Evolutionary conservation across 306 rosid genomes (phyloP), one percentile per base, ranked within the genome.

Genomic region (Rosa multiflora): DNA sequence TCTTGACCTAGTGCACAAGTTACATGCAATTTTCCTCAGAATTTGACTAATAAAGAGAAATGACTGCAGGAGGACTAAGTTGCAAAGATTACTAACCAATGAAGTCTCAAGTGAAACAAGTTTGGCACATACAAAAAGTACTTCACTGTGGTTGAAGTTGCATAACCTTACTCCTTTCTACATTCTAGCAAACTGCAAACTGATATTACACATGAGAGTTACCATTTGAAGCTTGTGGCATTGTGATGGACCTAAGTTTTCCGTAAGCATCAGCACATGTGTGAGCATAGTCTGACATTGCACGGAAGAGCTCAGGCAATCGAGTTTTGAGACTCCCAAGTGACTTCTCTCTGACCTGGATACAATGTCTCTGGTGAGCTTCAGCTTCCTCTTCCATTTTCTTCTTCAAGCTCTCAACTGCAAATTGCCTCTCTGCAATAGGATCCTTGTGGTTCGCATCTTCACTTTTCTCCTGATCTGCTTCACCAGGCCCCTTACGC

Each of bases 271-370:
- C 96, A 26, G 87, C 79, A 80, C 96, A 84, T 8, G 91, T 83
- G 51, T 51, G 83, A 11, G 92, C 49, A 61, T 91, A 91, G 76
- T 89, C 91, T 9, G 91, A 84, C 81, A 93, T 56, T 18, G 94
- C 83, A 0, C 94, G 94, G 72, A 93, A 93, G 75, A 93, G 88
- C 89, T 93, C 97, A 2, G 97, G 97, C 89, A 93, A 53, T 58
- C 94, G 90, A 76, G 91, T 87, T 86, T 85, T 93, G 76, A 93
- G 89, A 77, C 88, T 85, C 64, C 88, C 89, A 0, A 93, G 87
- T 37, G 97, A 93, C 78, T 93, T 93, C 76, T 93, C 96, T 69
- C 93, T 82, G 68, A 91, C 97, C 77, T 93, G 96, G 59, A 89
- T 46, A 43, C 97, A 89, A 0, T 79, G 87, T 77, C 78, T 91